phyloP scores from a whole-genome alignment of 768 basidiomycete species.

The Steccherinum ochraceum region DNA sequence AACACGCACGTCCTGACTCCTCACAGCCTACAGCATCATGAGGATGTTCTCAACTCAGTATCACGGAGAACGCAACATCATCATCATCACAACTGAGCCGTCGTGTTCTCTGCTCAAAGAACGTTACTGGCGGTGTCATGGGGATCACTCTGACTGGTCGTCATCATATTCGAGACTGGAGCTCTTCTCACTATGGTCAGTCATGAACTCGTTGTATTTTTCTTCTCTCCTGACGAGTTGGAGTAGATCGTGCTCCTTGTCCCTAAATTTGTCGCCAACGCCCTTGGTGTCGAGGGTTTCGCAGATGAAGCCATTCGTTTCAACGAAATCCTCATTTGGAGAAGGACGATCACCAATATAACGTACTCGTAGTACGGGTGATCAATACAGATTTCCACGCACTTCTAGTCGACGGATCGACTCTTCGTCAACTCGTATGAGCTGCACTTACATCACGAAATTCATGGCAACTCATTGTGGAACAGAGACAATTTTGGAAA shows the following conservation, averaged over 20 bases:
- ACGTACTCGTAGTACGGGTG: conserved; percentile 84
- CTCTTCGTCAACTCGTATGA: conserved; percentile 71
- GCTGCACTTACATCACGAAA: too few relatives aligned
- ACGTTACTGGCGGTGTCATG: conserved; percentile 92
- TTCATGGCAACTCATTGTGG: not conserved
- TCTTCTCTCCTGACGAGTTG: conserved; percentile 9
- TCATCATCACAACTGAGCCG: too few relatives aligned
- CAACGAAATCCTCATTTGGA: conserved; percentile 95
- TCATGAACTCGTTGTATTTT: conserved; percentile 3
- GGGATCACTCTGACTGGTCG: conserved; percentile 93
- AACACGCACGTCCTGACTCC: too few relatives aligned
- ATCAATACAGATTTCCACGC: conserved; percentile 81
- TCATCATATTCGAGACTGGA: conserved; percentile 99
- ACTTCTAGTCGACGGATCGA: conserved; percentile 69
- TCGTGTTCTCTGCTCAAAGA: too few relatives aligned
- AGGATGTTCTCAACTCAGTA: too few relatives aligned
- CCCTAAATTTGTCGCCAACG: conserved; percentile 95
- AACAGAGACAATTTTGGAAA: conserved; percentile 63
- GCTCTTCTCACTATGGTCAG: conserved; percentile 95
- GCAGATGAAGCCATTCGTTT: conserved; percentile 97
- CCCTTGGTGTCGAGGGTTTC: conserved; percentile 88
- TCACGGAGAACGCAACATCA: too few relatives aligned
- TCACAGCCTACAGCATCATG: too few relatives aligned
- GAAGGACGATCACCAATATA: conserved; percentile 89
- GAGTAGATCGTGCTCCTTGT: conserved; percentile 89